Base-by-base conservation (phyloP, 345 rosid genomes). In the Passiflora organensis region DNA sequence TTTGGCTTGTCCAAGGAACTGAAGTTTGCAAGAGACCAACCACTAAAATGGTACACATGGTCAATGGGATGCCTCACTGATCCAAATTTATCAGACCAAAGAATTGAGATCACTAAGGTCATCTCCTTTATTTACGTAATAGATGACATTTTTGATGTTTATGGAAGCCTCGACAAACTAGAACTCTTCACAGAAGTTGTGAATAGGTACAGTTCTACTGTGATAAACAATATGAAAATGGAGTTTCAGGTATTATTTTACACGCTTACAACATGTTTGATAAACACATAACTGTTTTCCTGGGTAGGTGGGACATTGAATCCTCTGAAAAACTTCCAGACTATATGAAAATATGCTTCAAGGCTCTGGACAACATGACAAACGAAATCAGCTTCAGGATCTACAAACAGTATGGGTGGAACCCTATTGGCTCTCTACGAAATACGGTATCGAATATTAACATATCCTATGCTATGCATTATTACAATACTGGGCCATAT, bases 61-160 rank as follows among this genome's bases (percentile, higher is more conserved):
- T 72, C 86, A n/a, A 55, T 71, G 71, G 76, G 74, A 13, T 59
- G 59, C 54, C 79, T 85, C 48, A 46, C 58, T 13, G 77, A 82
- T 63, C 86, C 82, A 46, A 76, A 36, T 18, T 50, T 74, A 51
- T 74, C 80, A 6, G 62, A 78, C 18, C 66, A 66, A 58, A 65
- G 89, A 43, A 58, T 82, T 23, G 80, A 76, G 16, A 69, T 80
- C 36, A 64, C 84, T 23, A 81, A 79, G 67, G 55, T 73, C 8
- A 78, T 81, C 60, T 79, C 89, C 28, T 69, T 85, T 10, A 58
- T 85, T 48, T 82, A 78, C 49, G 23, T 77, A 37, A 72, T 80
- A 0, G 86, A 85, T 43, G 86, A 85, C 43, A 64, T 85, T 48
- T 85, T 78, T 8, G 78, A 80, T 49, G 74, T 79, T 32, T 58